phyloP scores from a whole-genome alignment of 83 land plant species.

The Picea abies region DNA sequence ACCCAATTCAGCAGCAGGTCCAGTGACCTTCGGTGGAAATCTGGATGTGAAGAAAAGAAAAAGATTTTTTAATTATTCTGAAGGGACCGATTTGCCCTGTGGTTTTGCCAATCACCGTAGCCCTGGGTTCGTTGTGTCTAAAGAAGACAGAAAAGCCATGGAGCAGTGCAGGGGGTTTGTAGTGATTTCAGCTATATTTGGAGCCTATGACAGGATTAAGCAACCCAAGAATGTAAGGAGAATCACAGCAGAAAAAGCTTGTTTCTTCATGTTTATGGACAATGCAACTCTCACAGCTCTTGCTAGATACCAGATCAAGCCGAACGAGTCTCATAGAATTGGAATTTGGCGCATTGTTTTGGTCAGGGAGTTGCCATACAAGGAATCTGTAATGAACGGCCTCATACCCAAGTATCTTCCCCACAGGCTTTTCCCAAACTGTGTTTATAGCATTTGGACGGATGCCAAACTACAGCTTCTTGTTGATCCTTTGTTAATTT shows the following conservation, averaged over 20 bases:
- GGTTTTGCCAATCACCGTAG: background rate
- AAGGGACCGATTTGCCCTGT: background rate
- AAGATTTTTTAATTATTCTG: background rate
- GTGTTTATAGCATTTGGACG: conserved; percentile 64
- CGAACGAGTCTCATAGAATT: conserved; percentile 14
- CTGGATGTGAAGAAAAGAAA: background rate
- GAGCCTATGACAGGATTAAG: conserved; percentile 63
- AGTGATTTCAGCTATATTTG: conserved; percentile 67
- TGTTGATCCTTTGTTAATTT: conserved; percentile 56
- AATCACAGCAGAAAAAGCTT: conserved; percentile 34
- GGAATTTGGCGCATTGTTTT: conserved; percentile 62
- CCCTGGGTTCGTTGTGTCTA: background rate
- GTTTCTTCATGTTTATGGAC: conserved; percentile 79
- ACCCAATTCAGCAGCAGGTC: background rate
- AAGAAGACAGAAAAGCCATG: conserved; percentile 52
- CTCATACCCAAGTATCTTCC: conserved; percentile 65
- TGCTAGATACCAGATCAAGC: conserved; percentile 24
- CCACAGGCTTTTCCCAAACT: conserved; percentile 71
- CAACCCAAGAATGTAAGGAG: conserved; percentile 60
- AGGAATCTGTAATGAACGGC: conserved; percentile 62
- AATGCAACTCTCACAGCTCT: conserved; percentile 38
- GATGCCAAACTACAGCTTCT: conserved; percentile 70
- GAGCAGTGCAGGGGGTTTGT: conserved; percentile 53
- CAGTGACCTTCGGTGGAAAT: background rate
- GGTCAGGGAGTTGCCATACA: conserved; percentile 43